Evolutionary conservation across 177 flowering plant species (phyloP), one percentile per base, ranked within the genome.

Genomic region (Vitis hybrid): DNA sequence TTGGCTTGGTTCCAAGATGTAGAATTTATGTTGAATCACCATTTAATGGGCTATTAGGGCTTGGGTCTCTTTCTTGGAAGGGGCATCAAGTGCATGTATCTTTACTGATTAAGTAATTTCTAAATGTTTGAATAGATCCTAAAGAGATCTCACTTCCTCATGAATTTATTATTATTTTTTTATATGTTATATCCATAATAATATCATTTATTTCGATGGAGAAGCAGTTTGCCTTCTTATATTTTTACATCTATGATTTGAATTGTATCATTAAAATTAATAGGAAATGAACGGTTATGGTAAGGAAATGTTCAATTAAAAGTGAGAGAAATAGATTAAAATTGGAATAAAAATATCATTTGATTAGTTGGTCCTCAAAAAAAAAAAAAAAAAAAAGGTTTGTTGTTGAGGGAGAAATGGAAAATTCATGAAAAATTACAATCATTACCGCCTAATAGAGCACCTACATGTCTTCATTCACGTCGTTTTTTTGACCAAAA

Each of bases 11-110:
- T 68, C 48, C 71, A 56, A 68, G 64, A 68, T 40, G 71, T 68
- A 13, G 63, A 68, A 68, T 58, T 3, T 59, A 45, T 68, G 56
- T 58, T 59, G 1, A 67, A 59, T 19, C 71, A 58, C 32, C 12
- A 21, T 45, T 60, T 59, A 58, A 34, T 0, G 45, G 64, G 26
- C 30, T 68, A 68, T 10, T 60, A 58, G 56, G 48, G 10, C 19
- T 60, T 68, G 40, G 56, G 69, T 68, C 62, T 68, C 70, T 68
- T 26, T 68, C 62, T 56, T 68, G 52, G 62, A 62, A 23, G 32
- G 54, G 70, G 14, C 70, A 57, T 58, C 49, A 67, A 67, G 21
- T 55, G 52, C 62, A 45, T 17, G 13, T 68, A 45, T 40, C 45
- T 68, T 68, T 68, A 11, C 62, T 2, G 30, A 57, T 56, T 57